Conservation (phyloP, 139 green algal species). For the Chlorella sorokiniana region DNA sequence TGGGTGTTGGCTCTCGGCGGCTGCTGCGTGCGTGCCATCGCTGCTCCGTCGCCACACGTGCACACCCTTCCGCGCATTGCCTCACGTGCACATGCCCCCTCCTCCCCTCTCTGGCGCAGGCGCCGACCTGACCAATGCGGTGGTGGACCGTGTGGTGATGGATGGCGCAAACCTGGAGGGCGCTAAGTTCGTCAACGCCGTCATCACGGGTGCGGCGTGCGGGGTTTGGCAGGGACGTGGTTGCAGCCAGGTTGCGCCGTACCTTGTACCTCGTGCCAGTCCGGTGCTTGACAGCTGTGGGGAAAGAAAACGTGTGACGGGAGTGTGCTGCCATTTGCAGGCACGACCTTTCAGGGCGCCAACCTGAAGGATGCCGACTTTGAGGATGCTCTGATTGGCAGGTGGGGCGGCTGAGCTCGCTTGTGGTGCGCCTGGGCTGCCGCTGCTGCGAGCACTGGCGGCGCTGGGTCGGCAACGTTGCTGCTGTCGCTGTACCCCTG, state of each 20-base stretch:
- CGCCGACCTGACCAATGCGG: constrained; percentile 90
- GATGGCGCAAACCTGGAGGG: constrained; percentile 68
- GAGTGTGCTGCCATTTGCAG: constrained; percentile 51
- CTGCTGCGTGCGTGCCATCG: too few relatives aligned
- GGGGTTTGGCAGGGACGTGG: not conserved
- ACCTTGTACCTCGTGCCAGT: not conserved
- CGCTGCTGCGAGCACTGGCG: too few relatives aligned
- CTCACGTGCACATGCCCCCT: not conserved
- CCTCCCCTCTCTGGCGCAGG: constrained; percentile 23
- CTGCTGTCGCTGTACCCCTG: too few relatives aligned
- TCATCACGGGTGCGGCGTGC: constrained; percentile 47
- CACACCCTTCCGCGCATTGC: not conserved
- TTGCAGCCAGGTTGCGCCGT: not conserved
- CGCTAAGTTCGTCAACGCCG: constrained; percentile 73
- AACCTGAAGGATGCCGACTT: constrained; percentile 84
- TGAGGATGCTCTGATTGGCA: constrained; percentile 92
- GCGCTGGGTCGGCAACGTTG: too few relatives aligned
- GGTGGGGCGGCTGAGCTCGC: too few relatives aligned
- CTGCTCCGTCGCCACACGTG: too few relatives aligned
- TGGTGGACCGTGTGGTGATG: constrained; percentile 93
- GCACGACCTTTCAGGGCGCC: constrained; percentile 74
- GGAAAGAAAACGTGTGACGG: not conserved
- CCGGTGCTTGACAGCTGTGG: constrained; percentile 7
- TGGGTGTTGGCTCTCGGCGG: too few relatives aligned
- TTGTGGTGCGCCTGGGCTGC: too few relatives aligned